Conservation (phyloP, 2,329 filamentous ascomycete species). For the Diaporthe longicolla region DNA sequence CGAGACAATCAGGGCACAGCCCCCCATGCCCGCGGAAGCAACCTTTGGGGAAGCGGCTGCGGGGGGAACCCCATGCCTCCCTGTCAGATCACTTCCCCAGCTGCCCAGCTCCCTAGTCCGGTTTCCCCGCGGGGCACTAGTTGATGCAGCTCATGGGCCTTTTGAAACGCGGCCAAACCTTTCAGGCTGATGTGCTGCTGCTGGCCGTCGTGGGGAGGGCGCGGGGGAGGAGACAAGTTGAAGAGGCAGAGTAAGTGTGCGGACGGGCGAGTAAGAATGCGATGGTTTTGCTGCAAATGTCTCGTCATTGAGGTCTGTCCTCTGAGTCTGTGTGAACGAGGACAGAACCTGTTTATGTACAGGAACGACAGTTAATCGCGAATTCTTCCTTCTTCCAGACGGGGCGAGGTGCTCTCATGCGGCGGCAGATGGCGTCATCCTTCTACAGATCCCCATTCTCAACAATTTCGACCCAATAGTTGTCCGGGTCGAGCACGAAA, state of each 20-base stretch:
- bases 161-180: slow-evolving; percentile 24
- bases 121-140: slow-evolving; percentile 26
- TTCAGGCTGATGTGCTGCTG: slow-evolving; percentile 29
- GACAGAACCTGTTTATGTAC: slow-evolving; percentile 7
- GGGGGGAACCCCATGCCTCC: not conserved
- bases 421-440: not conserved
- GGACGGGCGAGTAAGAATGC: not conserved
- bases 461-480: slow-evolving; percentile 85
- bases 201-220: not conserved
- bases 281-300: not conserved
- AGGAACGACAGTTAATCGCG: not conserved
- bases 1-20: not conserved
- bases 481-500: slow-evolving; percentile 90
- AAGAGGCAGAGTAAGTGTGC: not conserved
- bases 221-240: slow-evolving; percentile 4
- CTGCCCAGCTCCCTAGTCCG: not conserved
- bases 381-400: not conserved
- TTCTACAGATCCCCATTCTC: slow-evolving; percentile 78
- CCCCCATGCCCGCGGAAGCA: slow-evolving; percentile 12
- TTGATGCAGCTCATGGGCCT: slow-evolving; percentile 3
- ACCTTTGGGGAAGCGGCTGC: slow-evolving; percentile 10
- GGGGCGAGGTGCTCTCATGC: not conserved
- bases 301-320: not conserved
- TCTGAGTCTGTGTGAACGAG: not conserved
- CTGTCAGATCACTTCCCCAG: slow-evolving; percentile 17